Evolutionary conservation across 2,329 filamentous ascomycete species (phyloP), one percentile per base, ranked within the genome.

Genomic region (Sclerotinia sclerotiorum): DNA sequence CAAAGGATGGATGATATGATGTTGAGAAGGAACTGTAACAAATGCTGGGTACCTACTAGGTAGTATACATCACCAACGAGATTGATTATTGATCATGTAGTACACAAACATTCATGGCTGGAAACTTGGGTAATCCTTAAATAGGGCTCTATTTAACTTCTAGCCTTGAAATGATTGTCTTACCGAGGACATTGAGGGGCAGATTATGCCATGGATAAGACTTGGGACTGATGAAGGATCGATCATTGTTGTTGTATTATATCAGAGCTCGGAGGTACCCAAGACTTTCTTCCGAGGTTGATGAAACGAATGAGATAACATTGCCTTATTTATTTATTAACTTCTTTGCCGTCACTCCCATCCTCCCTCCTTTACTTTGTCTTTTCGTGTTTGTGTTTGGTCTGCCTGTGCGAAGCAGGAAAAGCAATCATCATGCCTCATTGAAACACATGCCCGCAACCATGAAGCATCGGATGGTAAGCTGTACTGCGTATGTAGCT

Each of bases 161-260:
- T 48, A 39, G 19, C 42, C 42, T 48, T 32, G 4, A 17, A 21
- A 61, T n/a, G 24, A 27, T 60, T 24, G 35, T 49, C 44, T 35
- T 61, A 49, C 58, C 58, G 58, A 61, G 58, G 29, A 35, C 35
- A 35, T 61, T 49, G 58, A 61, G 58, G 58, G 58, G 44, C 35
- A 11, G 44, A 35, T 19, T 17, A 46, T 61, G 44, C 44, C 58
- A 61, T 32, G 15, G 17, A 46, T 17, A 27, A 32, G 42, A 49
- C 13, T 60, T 60, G n/a, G 42, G 42, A 60, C 32, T 27, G 15
- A 48, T 11, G 57, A 48, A 48, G 42, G 57, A 13, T 39, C 11
- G 35, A 58, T 58, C 17, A 32, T 61, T 48, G 57, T 27, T 32
- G 29, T 24, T 61, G 27, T n/a, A 48, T 32, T n/a, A 21, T 60